Conservation (phyloP, 805 yeast species). For the Wickerhamomyces silvicola region DNA sequence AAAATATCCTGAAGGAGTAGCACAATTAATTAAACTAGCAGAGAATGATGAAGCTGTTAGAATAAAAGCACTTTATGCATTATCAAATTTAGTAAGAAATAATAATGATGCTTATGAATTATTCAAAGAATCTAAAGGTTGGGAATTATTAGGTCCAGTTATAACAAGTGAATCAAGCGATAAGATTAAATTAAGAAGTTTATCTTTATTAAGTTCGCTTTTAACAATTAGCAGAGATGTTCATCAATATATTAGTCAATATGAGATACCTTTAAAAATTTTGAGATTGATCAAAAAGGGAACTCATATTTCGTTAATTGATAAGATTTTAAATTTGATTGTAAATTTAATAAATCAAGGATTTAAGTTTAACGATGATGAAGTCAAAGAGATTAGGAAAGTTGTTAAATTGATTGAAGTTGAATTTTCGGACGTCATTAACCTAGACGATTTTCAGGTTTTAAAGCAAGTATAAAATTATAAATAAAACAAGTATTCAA, state of each 20-base stretch:
- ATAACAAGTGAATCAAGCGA: slow-evolving; percentile 20
- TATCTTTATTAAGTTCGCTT: slow-evolving; percentile 55
- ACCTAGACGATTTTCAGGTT: slow-evolving; percentile 45
- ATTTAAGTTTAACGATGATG: slow-evolving; percentile 40
- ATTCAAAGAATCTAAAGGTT: slow-evolving; percentile 58
- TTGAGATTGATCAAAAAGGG: slow-evolving; percentile 19
- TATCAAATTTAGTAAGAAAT: slow-evolving; percentile 70
- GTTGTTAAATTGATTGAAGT: slow-evolving; percentile 34
- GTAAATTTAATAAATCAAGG: slow-evolving; percentile 37
- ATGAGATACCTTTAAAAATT: slow-evolving; percentile 23
- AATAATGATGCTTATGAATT: slow-evolving; percentile 45
- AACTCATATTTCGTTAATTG: slow-evolving; percentile 43
- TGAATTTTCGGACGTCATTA: slow-evolving; percentile 39
- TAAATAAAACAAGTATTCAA: slow-evolving; percentile 7
- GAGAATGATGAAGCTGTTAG: slow-evolving; percentile 27
- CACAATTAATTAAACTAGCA: slow-evolving; percentile 39
- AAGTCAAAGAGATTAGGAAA: slow-evolving; percentile 28
- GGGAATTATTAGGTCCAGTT: slow-evolving; percentile 41
- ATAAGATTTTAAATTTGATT: slow-evolving; percentile 48
- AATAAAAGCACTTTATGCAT: slow-evolving; percentile 69
- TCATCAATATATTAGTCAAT: slow-evolving; percentile 29
- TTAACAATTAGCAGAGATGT: slow-evolving; percentile 43
- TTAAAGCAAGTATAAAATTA: slow-evolving; percentile 36
- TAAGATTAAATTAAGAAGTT: slow-evolving; percentile 44
- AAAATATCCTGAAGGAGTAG: slow-evolving; percentile 42